These are phyloP conservation scores for Aureobasidium zeae DNA, from an alignment of 2,329 filamentous ascomycete genomes.

Conservation along the genomic window DNA sequence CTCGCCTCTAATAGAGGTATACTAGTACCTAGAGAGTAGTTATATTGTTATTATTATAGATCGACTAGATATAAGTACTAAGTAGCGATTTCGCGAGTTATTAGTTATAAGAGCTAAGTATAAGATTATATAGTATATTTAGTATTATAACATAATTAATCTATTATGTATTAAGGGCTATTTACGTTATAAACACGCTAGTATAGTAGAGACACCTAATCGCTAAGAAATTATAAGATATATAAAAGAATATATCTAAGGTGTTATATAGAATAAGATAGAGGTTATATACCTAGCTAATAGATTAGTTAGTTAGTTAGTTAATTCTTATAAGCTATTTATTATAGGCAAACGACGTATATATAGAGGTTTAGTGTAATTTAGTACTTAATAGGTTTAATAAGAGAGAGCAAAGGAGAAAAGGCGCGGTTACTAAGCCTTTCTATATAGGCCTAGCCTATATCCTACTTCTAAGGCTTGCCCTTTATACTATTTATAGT, in stretches of 20 bases:
- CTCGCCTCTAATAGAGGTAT: too few relatives aligned
- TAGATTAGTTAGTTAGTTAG: not conserved
- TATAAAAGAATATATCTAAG: not conserved
- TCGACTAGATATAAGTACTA: too few relatives aligned
- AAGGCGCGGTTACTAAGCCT: too few relatives aligned
- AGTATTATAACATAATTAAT: not conserved
- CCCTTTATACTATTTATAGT: too few relatives aligned
- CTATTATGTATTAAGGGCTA: not conserved
- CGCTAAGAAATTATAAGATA: not conserved
- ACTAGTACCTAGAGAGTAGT: too few relatives aligned
- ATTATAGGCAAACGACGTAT: too few relatives aligned
- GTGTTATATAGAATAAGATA: not conserved
- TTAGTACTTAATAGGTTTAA: too few relatives aligned
- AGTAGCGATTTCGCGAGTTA: not conserved
- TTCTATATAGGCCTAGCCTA: too few relatives aligned
- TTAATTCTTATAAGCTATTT: not conserved
- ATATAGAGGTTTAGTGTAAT: too few relatives aligned
- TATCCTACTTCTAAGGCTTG: too few relatives aligned
- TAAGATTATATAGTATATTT: slow-evolving; percentile 2
- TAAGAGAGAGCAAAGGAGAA: too few relatives aligned
- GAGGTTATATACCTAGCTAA: not conserved
- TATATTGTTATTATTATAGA: too few relatives aligned
- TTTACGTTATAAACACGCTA: not conserved
- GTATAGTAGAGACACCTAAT: not conserved
- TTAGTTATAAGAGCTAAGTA: not conserved